A percentile compares a stretch with the other conserved stretches of the same genome.
These are phyloP conservation scores for Zoysia japonica DNA, from an alignment of 176 grass and related monocot genomes.

Conservation along the genomic window DNA sequence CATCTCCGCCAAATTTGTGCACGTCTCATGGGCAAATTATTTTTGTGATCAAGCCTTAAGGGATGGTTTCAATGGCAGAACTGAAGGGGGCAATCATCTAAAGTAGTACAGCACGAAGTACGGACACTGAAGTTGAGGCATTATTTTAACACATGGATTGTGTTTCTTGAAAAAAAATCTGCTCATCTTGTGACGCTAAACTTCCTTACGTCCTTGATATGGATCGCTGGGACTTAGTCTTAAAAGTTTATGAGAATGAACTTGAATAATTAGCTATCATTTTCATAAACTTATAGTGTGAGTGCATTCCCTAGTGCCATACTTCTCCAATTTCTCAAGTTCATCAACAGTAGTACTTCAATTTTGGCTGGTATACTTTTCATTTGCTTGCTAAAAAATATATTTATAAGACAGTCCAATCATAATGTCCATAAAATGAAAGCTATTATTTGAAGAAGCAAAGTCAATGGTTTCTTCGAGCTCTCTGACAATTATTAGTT, in stretches of 20 bases:
- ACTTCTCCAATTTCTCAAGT: too few relatives aligned
- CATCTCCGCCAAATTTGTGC: background rate
- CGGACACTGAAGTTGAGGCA: background rate
- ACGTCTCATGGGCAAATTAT: background rate
- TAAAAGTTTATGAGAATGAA: too few relatives aligned
- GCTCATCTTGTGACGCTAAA: too few relatives aligned
- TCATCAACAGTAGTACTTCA: too few relatives aligned
- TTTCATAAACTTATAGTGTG: too few relatives aligned
- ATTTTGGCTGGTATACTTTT: too few relatives aligned
- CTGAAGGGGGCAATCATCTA: background rate
- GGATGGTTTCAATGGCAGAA: background rate
- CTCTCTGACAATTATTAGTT: background rate
- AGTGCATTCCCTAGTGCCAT: too few relatives aligned
- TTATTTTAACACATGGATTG: background rate
- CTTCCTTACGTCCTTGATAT: background rate
- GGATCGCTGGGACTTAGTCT: background rate
- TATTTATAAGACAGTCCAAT: slow-evolving; percentile 4
- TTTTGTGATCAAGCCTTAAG: background rate
- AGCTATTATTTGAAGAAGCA: too few relatives aligned
- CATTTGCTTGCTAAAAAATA: background rate
- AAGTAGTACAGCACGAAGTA: background rate
- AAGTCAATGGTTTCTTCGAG: slow-evolving; percentile 14
- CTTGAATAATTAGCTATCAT: too few relatives aligned
- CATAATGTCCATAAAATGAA: background rate
- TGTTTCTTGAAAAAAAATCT: background rate